These are phyloP conservation scores for Nakataea oryzae DNA, from an alignment of 2,329 filamentous ascomycete genomes.

Conservation along the genomic window DNA sequence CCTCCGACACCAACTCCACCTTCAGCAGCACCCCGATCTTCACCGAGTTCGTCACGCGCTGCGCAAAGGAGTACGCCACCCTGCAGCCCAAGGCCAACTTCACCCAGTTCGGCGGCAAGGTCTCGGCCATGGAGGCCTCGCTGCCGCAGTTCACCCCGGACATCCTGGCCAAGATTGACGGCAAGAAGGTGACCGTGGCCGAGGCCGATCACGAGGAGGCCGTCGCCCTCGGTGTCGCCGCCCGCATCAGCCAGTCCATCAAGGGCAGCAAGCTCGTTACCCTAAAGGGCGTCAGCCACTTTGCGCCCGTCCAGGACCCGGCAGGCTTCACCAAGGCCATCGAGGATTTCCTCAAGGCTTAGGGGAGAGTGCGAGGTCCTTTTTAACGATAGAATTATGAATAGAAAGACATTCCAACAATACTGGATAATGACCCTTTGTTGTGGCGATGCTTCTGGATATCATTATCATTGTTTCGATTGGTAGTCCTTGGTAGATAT, in stretches of 20 bases:
- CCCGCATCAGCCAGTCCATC: slow-evolving; percentile 22
- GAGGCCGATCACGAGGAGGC: slow-evolving; percentile 24
- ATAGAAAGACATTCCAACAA: background rate
- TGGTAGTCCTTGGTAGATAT: too few relatives aligned
- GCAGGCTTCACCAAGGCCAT: slow-evolving; percentile 21
- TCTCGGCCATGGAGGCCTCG: slow-evolving; percentile 16
- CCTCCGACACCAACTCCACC: slow-evolving; percentile 22
- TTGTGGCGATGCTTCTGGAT: too few relatives aligned
- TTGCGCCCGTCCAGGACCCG: slow-evolving; percentile 30
- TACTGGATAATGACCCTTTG: too few relatives aligned
- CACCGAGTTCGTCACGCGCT: slow-evolving; percentile 21
- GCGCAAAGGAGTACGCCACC: slow-evolving; percentile 21
- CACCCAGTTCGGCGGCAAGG: slow-evolving; percentile 19
- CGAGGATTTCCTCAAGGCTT: slow-evolving; percentile 15
- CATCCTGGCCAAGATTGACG: slow-evolving; percentile 14
- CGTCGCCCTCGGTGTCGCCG: slow-evolving; percentile 24
- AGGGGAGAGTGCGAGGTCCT: background rate
- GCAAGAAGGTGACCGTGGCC: slow-evolving; percentile 15
- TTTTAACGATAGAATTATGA: background rate
- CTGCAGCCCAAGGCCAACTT: slow-evolving; percentile 25
- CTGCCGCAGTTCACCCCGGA: slow-evolving; percentile 18
- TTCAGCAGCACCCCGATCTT: slow-evolving; percentile 22
- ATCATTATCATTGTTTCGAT: too few relatives aligned
- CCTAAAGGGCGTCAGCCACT: slow-evolving; percentile 27
- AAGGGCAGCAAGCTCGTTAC: slow-evolving; percentile 23